These are phyloP conservation scores for Moesziomyces antarcticus DNA, from an alignment of 1,284 basidiomycete species.

Conservation along the genomic window DNA sequence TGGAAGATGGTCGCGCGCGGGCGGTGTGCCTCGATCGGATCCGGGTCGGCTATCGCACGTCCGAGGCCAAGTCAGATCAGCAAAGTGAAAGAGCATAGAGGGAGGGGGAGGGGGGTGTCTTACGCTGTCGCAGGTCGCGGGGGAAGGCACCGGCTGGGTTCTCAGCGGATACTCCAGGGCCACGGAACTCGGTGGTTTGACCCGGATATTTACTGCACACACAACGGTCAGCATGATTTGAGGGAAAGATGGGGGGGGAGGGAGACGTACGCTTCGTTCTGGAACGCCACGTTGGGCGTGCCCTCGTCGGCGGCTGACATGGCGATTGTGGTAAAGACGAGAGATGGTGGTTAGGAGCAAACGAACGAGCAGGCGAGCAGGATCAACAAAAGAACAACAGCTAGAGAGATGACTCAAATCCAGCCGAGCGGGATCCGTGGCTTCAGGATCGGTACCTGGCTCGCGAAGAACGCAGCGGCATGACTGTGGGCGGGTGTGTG, in stretches of 20 bases:
- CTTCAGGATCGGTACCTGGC: neutral
- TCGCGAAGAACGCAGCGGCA: neutral
- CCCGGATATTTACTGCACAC: slow-evolving; percentile 34
- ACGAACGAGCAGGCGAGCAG: neutral
- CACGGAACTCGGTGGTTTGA: slow-evolving; percentile 37
- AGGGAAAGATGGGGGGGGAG: neutral
- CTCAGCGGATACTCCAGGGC: slow-evolving; percentile 40
- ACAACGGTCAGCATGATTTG: neutral
- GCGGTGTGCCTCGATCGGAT: slow-evolving; percentile 31
- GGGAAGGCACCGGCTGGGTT: slow-evolving; percentile 52
- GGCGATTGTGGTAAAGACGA: neutral
- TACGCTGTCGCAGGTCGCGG: slow-evolving; percentile 36
- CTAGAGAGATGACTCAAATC: neutral
- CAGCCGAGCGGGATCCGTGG: neutral
- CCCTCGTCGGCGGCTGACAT: slow-evolving; percentile 37
- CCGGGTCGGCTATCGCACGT: slow-evolving; percentile 23
- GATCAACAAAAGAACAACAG: too few relatives aligned
- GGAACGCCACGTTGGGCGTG: slow-evolving; percentile 49
- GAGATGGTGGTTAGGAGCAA: neutral
- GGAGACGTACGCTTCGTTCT: slow-evolving; percentile 46
- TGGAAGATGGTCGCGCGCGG: slow-evolving; percentile 49
- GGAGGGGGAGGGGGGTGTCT: neutral
- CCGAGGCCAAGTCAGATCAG: neutral
- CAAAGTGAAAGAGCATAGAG: neutral
- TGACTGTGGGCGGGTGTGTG: neutral